phyloP scores from a whole-genome alignment of 257 asterid genomes.

The Capsicum baccatum region DNA sequence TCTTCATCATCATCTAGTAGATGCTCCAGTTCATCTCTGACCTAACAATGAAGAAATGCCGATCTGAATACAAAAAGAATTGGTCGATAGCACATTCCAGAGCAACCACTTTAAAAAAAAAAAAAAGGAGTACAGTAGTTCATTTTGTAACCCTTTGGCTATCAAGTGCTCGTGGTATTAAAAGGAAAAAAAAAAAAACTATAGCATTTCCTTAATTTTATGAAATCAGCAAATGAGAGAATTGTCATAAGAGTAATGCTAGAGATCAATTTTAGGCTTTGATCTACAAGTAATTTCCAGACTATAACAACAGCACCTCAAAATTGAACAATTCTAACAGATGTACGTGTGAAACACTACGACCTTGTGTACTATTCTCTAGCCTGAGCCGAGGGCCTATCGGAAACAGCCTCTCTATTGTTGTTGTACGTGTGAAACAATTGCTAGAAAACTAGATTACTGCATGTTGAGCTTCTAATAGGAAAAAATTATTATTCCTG shows the following conservation, averaged over 20 bases:
- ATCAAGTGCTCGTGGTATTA: background rate
- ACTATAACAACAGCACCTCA: background rate
- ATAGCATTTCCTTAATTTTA: background rate
- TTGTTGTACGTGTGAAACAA: background rate
- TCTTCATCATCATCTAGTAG: conserved; percentile 94
- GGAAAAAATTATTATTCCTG: background rate
- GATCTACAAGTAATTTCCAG: conserved; percentile 9
- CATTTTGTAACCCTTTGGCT: background rate
- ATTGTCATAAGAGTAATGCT: background rate
- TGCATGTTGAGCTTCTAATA: background rate
- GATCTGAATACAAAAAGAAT: background rate
- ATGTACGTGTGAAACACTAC: too few relatives aligned
- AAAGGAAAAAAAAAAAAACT: conserved; percentile 5
- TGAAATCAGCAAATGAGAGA: background rate
- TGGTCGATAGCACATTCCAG: background rate
- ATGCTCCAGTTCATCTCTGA: conserved; percentile 96
- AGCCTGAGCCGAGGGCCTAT: too few relatives aligned
- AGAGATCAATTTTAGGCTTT: background rate
- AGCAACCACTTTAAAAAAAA: background rate
- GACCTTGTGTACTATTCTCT: too few relatives aligned
- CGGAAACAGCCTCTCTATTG: too few relatives aligned
- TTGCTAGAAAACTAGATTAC: conserved; percentile 5
- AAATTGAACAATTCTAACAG: conserved; percentile 3
- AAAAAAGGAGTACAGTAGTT: background rate
- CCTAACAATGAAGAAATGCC: conserved; percentile 51